phyloP scores from a whole-genome alignment of 2,329 filamentous ascomycete species.

The Byssochlamys sp. region DNA sequence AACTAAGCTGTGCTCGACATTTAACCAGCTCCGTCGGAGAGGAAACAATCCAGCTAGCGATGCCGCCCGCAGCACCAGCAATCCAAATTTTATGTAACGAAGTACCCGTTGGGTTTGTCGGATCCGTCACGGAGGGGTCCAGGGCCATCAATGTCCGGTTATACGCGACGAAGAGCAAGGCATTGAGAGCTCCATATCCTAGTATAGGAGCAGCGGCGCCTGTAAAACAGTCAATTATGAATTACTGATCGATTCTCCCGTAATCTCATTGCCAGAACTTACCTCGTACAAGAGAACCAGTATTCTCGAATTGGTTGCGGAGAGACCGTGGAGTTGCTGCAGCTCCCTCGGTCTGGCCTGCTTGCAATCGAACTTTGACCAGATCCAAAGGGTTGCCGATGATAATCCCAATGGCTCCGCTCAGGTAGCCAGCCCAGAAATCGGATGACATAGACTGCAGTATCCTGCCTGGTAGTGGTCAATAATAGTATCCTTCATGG shows the following conservation, averaged over 20 bases:
- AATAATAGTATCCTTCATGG: not conserved
- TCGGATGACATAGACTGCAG: constrained; percentile 61
- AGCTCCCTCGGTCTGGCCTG: constrained; percentile 33
- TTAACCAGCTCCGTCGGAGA: constrained; percentile 87
- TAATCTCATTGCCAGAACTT: constrained; percentile 1
- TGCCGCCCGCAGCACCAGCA: constrained; percentile 69
- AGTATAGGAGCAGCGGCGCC: constrained; percentile 78
- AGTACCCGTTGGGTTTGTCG: constrained; percentile 33
- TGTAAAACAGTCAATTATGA: constrained; percentile 13
- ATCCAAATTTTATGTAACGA: constrained; percentile 61
- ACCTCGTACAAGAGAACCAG: constrained; percentile 32
- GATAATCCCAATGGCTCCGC: constrained; percentile 73
- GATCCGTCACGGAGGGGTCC: constrained; percentile 31
- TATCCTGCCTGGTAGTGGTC: not conserved
- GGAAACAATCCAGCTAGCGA: constrained; percentile 76
- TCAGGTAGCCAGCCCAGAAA: constrained; percentile 88
- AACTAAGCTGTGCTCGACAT: constrained; percentile 68
- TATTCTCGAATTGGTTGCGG: constrained; percentile 24
- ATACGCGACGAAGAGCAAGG: constrained; percentile 80
- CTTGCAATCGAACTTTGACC: constrained; percentile 72
- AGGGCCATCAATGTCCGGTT: constrained; percentile 68
- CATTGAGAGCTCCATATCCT: constrained; percentile 84
- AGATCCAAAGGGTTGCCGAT: constrained; percentile 80
- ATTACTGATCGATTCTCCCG: not conserved
- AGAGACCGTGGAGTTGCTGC: constrained; percentile 14